These are phyloP conservation scores for Pterocarpus macrocarpus DNA, from an alignment of 306 rosid genomes.

Conservation along the genomic window DNA sequence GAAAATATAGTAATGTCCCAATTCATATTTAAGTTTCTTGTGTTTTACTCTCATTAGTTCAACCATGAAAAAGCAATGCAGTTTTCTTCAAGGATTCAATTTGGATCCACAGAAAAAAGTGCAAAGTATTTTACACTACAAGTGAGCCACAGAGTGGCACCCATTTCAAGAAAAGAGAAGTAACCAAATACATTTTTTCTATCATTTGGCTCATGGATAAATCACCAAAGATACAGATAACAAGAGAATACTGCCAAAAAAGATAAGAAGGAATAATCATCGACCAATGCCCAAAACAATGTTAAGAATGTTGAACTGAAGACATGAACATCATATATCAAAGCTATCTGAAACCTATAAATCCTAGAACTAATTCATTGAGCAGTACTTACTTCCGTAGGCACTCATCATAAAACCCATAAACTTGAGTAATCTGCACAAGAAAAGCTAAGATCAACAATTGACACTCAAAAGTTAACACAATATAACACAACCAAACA, in stretches of 20 bases:
- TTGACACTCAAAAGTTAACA: neutral
- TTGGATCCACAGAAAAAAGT: neutral
- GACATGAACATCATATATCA: neutral
- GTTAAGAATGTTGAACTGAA: neutral
- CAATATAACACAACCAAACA: neutral
- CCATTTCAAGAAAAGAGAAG: neutral
- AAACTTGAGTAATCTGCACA: constrained; percentile 97
- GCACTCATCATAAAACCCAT: constrained; percentile 97
- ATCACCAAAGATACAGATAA: neutral
- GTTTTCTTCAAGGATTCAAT: neutral
- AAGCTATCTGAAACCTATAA: neutral
- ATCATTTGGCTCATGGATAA: neutral
- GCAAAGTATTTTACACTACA: neutral
- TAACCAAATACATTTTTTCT: neutral
- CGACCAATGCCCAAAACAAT: no score
- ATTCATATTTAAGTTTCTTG: neutral
- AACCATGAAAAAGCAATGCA: neutral
- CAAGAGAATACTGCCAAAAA: neutral
- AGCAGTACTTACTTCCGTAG: constrained; percentile 81
- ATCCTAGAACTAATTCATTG: constrained; percentile 33
- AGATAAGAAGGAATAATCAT: neutral
- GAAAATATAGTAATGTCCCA: neutral
- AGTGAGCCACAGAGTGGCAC: neutral
- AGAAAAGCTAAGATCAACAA: constrained; percentile 42
- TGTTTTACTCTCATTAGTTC: neutral